phyloP scores from a whole-genome alignment of 495 filamentous ascomycete genomes.

The Aspergillus saccharolyticus region DNA sequence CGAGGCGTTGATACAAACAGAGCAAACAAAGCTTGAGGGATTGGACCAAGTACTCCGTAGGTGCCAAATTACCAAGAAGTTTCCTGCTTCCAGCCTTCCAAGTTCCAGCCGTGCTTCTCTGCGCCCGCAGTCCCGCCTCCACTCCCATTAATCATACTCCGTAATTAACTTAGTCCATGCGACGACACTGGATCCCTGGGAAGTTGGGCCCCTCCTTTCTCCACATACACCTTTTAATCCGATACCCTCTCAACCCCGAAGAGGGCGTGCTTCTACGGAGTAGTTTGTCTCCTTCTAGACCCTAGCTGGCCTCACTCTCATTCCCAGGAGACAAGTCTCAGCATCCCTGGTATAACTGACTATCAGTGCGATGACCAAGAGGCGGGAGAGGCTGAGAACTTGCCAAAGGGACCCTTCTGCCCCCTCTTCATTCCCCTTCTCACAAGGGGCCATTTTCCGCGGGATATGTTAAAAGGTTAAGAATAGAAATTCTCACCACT shows the following conservation, averaged over 20 bases:
- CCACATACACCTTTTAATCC: conserved; percentile 3
- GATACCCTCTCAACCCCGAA: neutral
- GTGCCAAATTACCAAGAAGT: too few species aligned
- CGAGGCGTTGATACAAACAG: neutral
- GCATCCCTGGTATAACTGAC: neutral
- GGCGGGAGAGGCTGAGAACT: conserved; percentile 14
- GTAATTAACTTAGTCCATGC: too few species aligned
- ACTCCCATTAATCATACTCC: neutral
- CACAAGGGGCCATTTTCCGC: neutral
- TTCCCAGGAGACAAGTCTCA: neutral
- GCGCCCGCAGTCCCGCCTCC: conserved; percentile 3
- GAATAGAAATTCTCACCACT: conserved; percentile 16
- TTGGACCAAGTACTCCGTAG: too few species aligned
- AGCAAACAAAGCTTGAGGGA: neutral
- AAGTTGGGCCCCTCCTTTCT: neutral
- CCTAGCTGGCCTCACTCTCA: neutral
- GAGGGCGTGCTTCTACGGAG: neutral
- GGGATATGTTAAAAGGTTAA: conserved; percentile 12
- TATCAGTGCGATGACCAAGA: too few species aligned
- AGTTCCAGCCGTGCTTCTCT: neutral
- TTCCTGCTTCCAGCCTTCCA: neutral
- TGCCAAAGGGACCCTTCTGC: neutral
- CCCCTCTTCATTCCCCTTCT: neutral
- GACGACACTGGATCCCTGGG: neutral
- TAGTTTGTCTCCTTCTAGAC: neutral